Percentiles rank a stretch among this genome's conserved stretches.
These are phyloP conservation scores for Tausonia pullulans DNA, from an alignment of 1,284 basidiomycete species.

Conservation along the genomic window DNA sequence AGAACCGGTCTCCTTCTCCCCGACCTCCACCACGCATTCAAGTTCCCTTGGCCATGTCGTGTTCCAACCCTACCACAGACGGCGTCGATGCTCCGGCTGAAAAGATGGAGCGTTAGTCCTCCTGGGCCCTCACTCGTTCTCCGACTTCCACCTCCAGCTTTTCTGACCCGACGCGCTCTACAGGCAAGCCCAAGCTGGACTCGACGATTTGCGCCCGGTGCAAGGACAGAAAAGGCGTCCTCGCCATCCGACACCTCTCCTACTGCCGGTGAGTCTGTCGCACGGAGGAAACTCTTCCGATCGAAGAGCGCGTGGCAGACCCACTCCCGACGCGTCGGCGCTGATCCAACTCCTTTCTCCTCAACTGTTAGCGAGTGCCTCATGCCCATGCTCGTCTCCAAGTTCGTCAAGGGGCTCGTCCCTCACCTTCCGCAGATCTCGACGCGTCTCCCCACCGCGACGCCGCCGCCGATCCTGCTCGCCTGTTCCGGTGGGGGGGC, in stretches of 20 bases:
- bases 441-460: too few species aligned
- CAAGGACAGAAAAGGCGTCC: slow-evolving; percentile 12
- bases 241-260: slow-evolving; percentile 9
- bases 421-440: neutral
- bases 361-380: neutral
- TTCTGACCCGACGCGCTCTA: neutral
- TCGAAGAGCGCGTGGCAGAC: too few species aligned
- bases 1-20: too few species aligned
- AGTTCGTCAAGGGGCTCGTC: neutral
- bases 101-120: neutral
- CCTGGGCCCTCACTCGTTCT: neutral
- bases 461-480: slow-evolving; percentile 10
- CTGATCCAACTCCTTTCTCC: neutral
- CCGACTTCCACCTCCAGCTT: neutral
- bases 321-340: too few species aligned
- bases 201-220: slow-evolving; percentile 11
- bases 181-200: slow-evolving; percentile 15
- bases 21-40: too few species aligned
- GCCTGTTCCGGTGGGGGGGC: slow-evolving; percentile 12
- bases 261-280: slow-evolving; percentile 13
- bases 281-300: too few species aligned
- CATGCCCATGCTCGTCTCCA: neutral
- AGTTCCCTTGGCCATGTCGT: too few species aligned
- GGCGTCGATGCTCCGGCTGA: too few species aligned
- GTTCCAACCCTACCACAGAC: too few species aligned